These are phyloP conservation scores for Pythium apleroticum DNA, from an alignment of 352 stramenopile genomes.

Conservation along the genomic window DNA sequence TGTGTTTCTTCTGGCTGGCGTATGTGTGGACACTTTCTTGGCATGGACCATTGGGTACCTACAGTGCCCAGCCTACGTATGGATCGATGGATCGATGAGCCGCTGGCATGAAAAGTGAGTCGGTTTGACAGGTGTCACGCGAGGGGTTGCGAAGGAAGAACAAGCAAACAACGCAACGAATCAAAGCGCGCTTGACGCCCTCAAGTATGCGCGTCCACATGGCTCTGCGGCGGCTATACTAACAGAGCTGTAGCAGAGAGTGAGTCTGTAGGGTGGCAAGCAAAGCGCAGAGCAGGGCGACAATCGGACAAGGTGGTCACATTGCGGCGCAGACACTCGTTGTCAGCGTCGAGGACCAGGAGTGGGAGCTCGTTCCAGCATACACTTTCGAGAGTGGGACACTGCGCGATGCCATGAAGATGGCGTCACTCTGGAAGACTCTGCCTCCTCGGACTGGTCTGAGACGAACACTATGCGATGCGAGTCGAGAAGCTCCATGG, in stretches of 20 bases:
- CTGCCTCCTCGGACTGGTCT: background rate
- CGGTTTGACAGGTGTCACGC: conserved; percentile 25
- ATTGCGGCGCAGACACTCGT: background rate
- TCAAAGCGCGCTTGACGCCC: background rate
- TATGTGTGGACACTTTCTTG: background rate
- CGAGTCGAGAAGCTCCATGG: conserved; percentile 1
- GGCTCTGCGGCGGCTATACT: background rate
- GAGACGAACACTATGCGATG: too few species aligned
- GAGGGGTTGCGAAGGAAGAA: background rate
- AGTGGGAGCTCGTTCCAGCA: conserved; percentile 22
- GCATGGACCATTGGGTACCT: background rate
- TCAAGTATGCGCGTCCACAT: background rate
- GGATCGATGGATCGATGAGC: background rate
- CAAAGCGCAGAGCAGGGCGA: background rate
- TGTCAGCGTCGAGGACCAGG: conserved; percentile 5
- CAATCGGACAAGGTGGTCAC: background rate
- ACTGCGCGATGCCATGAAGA: conserved; percentile 11
- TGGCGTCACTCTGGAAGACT: background rate
- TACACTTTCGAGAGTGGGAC: conserved; percentile 30
- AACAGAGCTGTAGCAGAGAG: background rate
- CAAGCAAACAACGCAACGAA: background rate
- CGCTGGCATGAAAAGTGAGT: conserved; percentile 16
- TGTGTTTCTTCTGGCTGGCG: background rate
- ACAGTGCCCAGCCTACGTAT: background rate
- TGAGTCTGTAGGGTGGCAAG: background rate